Evolutionary conservation across 164 flowering plant genomes (phyloP), one percentile per base, ranked within the genome.

Genomic region (Chloranthus sessilifolius): DNA sequence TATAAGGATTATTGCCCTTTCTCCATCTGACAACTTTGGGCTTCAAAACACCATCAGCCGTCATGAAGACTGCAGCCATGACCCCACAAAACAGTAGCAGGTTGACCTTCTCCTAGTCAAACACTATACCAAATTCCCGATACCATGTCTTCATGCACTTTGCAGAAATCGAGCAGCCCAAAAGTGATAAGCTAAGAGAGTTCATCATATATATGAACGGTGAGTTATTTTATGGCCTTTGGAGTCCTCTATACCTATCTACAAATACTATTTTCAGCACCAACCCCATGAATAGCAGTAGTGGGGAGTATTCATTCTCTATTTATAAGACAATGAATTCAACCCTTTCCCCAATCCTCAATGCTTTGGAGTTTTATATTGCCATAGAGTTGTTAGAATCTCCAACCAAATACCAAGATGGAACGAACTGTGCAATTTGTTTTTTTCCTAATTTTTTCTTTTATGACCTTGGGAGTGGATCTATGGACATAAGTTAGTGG

Each of bases 271-370:
- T 58, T 0, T 64, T 31, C 53, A 48, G 34, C 24, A 0, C 9
- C 1, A 0, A 7, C 0, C 59, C 63, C 0, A 0, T 8, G 16
- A n/a, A n/a, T n/a, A 19, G 5, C 1, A 12, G 16, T 5, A 19
- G n/a, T 15, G 16, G 44, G 14, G 10, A 23, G 46, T 34, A 26
- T 17, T 6, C 1, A 16, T 44, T 71, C 48, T 40, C 56, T 2
- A 1, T 74, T 1, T 12, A 11, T 1, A 17, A 29, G 51, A 65
- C 77, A 0, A 43, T 10, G 2, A 36, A 36, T 2, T 68, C 82
- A 10, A 60, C 65, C 12, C 75, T 62, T 39, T 74, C 82, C 1
- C 78, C 85, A 0, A 61, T 78, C 47, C 33, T 77, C 8, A 77
- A 75, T 57, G 81, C 81, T 8, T 3, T 75, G 2, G 85, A 80